Conservation (phyloP, 805 yeast species). For the Hanseniaspora nectarophila region DNA sequence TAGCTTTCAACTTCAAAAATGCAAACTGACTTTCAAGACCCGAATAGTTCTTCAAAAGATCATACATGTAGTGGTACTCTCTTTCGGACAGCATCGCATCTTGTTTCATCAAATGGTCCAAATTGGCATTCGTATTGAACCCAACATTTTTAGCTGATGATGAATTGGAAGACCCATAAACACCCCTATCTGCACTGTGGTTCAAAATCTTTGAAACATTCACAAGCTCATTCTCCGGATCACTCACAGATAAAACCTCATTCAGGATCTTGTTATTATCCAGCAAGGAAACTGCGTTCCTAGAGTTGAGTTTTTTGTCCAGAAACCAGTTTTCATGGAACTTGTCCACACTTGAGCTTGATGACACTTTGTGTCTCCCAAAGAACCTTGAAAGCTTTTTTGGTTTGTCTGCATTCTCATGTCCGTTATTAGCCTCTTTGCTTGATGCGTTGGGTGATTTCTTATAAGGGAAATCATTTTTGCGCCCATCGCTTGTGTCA, state of each 20-base stretch:
- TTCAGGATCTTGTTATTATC: background rate
- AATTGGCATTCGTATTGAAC: background rate
- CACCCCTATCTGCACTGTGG: background rate
- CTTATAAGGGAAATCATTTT: no score
- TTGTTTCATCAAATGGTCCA: constrained; percentile 13
- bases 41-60: background rate
- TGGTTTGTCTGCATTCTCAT: background rate
- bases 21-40: constrained; percentile 5
- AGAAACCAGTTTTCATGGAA: background rate
- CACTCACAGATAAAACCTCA: background rate
- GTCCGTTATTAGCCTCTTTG: background rate
- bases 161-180: background rate
- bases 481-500: background rate
- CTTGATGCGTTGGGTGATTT: background rate
- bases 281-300: background rate
- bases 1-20: background rate
- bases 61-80: constrained; percentile 14
- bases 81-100: constrained; percentile 13
- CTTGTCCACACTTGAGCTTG: background rate
- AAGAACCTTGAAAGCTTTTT: background rate
- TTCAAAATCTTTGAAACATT: constrained; percentile 10
- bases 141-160: background rate
- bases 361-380: background rate
- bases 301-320: background rate
- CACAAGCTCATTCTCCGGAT: constrained; percentile 9